These are phyloP conservation scores for Harringtonia lauricola DNA, from an alignment of 2,329 filamentous ascomycete species.

Conservation along the genomic window DNA sequence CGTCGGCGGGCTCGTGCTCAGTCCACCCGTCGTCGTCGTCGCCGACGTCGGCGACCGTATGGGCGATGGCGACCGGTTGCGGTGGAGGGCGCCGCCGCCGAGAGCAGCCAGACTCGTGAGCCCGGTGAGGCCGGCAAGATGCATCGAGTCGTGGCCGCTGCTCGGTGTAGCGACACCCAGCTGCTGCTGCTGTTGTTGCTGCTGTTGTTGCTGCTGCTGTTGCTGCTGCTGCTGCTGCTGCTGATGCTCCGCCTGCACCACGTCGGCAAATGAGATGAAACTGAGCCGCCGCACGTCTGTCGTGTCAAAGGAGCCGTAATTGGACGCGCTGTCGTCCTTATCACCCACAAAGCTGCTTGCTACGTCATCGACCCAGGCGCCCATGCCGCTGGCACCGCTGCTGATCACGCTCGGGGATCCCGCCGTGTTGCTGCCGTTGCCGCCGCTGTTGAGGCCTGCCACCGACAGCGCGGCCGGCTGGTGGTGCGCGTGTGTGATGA, in stretches of 20 bases:
- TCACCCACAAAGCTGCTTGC: slow-evolving; percentile 33
- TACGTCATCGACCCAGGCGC: slow-evolving; percentile 47
- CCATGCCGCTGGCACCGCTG: slow-evolving; percentile 11
- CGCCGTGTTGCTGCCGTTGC: slow-evolving; percentile 17
- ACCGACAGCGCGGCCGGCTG: slow-evolving; percentile 66
- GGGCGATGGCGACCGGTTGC: slow-evolving; percentile 66
- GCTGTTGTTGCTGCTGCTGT: slow-evolving; percentile 2
- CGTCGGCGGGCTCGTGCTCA: slow-evolving; percentile 59
- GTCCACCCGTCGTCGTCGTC: slow-evolving; percentile 46
- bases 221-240: slow-evolving; percentile 12
- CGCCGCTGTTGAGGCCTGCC: slow-evolving; percentile 32
- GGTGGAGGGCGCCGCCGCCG: slow-evolving; percentile 14
- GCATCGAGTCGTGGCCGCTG: slow-evolving; percentile 50
- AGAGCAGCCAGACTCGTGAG: slow-evolving; percentile 47
- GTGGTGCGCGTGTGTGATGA: slow-evolving; percentile 77
- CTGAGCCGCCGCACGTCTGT: slow-evolving; percentile 73
- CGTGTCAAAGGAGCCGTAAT: slow-evolving; percentile 67
- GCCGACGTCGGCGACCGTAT: slow-evolving; percentile 63
- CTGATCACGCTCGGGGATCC: slow-evolving; percentile 7
- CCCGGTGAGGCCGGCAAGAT: slow-evolving; percentile 57
- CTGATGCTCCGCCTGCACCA: slow-evolving; percentile 71
- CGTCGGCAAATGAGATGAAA: slow-evolving; percentile 95
- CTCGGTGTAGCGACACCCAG: not conserved
- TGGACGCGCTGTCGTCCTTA: slow-evolving; percentile 53
- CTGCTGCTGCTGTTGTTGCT: not conserved